Conservation (phyloP, 2,329 filamentous ascomycete genomes). For the Exophiala sp. region DNA sequence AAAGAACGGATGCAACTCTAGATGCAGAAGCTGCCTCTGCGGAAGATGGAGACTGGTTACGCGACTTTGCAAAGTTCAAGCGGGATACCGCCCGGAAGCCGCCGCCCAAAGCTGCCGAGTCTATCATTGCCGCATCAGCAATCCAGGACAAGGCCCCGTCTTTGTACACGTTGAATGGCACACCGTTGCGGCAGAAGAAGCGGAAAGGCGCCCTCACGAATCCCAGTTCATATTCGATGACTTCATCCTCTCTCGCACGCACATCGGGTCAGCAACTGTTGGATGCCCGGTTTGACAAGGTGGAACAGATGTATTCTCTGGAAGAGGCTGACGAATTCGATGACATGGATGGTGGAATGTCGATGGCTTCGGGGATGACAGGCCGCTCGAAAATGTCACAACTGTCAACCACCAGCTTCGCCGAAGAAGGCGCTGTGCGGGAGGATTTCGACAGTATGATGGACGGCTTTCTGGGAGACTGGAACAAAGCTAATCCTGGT, state of each 20-base stretch:
- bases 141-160: conserved; percentile 39
- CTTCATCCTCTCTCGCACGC: conserved; percentile 75
- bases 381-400: conserved; percentile 53
- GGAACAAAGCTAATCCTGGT: conserved; percentile 39
- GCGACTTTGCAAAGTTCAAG: conserved; percentile 92
- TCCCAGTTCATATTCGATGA: conserved; percentile 85
- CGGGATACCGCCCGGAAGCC: conserved; percentile 55
- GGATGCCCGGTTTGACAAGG: conserved; percentile 84
- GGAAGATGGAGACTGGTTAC: conserved; percentile 77
- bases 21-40: conserved; percentile 36
- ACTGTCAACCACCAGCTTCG: conserved; percentile 50
- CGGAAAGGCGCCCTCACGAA: conserved; percentile 88
- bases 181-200: conserved; percentile 69
- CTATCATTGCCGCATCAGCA: conserved; percentile 38
- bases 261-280: conserved; percentile 81
- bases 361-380: conserved; percentile 42
- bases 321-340: conserved; percentile 50
- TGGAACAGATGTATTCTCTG: conserved; percentile 73
- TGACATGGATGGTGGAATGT: conserved; percentile 47
- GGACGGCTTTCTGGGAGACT: conserved; percentile 79
- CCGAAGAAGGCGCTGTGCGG: conserved; percentile 52
- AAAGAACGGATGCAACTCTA: conserved; percentile 1
- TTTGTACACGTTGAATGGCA: conserved; percentile 58
- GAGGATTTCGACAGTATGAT: conserved; percentile 83
- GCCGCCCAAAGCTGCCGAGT: conserved; percentile 34